Percentiles rank a stretch among this genome's conserved stretches.
Evolutionary conservation across 345 rosid species (phyloP).

Genomic region (Pistacia atlantica): DNA sequence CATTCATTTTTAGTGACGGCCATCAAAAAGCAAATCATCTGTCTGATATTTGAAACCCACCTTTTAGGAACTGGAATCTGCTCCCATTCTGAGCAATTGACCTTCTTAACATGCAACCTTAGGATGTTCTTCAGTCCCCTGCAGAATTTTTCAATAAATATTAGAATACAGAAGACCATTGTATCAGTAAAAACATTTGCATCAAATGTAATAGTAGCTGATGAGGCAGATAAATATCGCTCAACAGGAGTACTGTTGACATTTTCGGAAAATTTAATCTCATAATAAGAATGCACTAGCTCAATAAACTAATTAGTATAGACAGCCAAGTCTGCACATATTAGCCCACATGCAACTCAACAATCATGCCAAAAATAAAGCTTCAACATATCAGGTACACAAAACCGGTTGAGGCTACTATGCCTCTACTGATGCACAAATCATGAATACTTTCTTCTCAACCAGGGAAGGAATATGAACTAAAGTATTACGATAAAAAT

Average conservation of each 20-base stretch:
- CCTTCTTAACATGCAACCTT: conserved; percentile 73
- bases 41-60: conserved; percentile 33
- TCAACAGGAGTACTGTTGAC: background rate
- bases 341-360: background rate
- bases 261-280: background rate
- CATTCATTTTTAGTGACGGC: background rate
- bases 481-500: background rate
- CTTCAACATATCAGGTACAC: background rate
- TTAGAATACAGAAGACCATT: conserved; percentile 4
- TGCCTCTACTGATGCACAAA: background rate
- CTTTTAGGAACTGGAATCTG: conserved; percentile 84
- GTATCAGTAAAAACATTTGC: background rate
- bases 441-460: background rate
- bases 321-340: background rate
- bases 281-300: background rate
- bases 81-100: conserved; percentile 92
- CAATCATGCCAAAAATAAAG: background rate
- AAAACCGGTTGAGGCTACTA: background rate
- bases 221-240: background rate
- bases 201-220: background rate
- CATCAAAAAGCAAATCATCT: conserved; percentile 5
- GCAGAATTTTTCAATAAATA: conserved; percentile 19
- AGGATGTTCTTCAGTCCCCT: conserved; percentile 94
- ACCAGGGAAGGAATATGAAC: background rate
- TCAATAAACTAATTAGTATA: background rate